Conservation (phyloP, 129 eudicot genomes). For the Mikania micrantha region DNA sequence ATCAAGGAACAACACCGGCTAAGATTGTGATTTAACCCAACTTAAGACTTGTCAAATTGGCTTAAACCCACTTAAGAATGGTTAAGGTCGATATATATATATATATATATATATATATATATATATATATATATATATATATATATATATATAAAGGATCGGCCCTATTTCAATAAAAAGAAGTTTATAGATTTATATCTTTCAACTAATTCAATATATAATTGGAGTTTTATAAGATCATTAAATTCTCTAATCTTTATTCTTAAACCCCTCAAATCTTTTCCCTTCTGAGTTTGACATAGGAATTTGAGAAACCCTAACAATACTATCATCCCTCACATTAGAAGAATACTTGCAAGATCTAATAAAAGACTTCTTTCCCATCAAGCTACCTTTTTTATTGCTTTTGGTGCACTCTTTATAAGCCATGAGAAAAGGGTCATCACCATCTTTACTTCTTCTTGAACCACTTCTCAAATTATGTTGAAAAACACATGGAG, state of each 20-base stretch:
- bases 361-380: constrained; percentile 32
- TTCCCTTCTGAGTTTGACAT: constrained; percentile 22
- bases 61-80: too few relatives aligned
- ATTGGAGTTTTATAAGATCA: too few relatives aligned
- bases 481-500: constrained; percentile 50
- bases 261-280: not conserved
- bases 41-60: too few relatives aligned
- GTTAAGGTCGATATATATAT: too few relatives aligned
- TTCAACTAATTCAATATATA: not conserved
- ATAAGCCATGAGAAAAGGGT: constrained; percentile 64
- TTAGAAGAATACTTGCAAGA: constrained; percentile 49
- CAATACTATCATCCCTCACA: constrained; percentile 54
- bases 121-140: too few relatives aligned
- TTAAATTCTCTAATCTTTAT: not conserved
- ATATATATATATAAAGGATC: too few relatives aligned
- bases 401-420: constrained; percentile 53
- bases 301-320: constrained; percentile 44
- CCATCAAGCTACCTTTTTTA: constrained; percentile 22
- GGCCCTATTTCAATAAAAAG: too few relatives aligned
- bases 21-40: too few relatives aligned
- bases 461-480: constrained; percentile 31
- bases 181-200: not conserved
- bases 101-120: too few relatives aligned
- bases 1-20: too few relatives aligned
- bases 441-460: constrained; percentile 34